Percentiles rank a stretch among this genome's conserved stretches.
phyloP scores from a whole-genome alignment of 495 filamentous ascomycete genomes.

The Aspergillus panamensis region DNA sequence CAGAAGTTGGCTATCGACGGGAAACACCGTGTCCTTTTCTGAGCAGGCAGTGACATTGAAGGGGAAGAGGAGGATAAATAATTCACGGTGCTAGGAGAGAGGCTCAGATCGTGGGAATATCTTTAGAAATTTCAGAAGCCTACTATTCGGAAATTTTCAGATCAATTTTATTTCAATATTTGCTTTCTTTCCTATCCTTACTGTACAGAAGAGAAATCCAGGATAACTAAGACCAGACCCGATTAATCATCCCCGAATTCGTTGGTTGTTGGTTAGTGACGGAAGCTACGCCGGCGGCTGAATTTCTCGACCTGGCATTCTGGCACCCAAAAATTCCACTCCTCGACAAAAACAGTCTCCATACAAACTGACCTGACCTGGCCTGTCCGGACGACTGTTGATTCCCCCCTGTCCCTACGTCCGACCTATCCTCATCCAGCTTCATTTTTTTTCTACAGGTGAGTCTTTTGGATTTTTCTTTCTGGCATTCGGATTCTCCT shows the following conservation, averaged over 20 bases:
- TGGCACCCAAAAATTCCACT: slow-evolving; percentile 28
- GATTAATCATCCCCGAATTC: slow-evolving; percentile 5
- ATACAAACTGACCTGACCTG: slow-evolving; percentile 15
- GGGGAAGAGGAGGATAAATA: slow-evolving; percentile 14
- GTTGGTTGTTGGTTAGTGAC: slow-evolving; percentile 28
- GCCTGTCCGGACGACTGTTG: slow-evolving; percentile 1
- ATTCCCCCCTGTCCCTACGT: slow-evolving; percentile 13
- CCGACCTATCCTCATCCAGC: slow-evolving; percentile 18
- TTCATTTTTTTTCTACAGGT: slow-evolving; percentile 15
- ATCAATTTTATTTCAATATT: not conserved
- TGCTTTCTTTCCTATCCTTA: not conserved
- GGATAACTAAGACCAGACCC: not conserved
- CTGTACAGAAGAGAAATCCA: not conserved
- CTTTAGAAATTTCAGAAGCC: too few species aligned
- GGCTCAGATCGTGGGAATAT: not conserved
- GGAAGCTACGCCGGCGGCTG: slow-evolving; percentile 34
- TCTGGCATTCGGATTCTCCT: slow-evolving; percentile 11
- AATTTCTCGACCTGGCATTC: slow-evolving; percentile 34
- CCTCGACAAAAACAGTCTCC: slow-evolving; percentile 23
- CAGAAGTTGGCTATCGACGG: slow-evolving; percentile 13
- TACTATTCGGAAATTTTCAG: not conserved
- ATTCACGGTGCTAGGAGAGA: not conserved
- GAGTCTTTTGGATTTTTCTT: slow-evolving; percentile 12
- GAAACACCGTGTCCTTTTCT: slow-evolving; percentile 48
- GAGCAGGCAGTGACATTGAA: slow-evolving; percentile 14